Evolutionary conservation across 2,329 filamentous ascomycete species (phyloP).

Genomic region (Raffaelea ambrosiae): DNA sequence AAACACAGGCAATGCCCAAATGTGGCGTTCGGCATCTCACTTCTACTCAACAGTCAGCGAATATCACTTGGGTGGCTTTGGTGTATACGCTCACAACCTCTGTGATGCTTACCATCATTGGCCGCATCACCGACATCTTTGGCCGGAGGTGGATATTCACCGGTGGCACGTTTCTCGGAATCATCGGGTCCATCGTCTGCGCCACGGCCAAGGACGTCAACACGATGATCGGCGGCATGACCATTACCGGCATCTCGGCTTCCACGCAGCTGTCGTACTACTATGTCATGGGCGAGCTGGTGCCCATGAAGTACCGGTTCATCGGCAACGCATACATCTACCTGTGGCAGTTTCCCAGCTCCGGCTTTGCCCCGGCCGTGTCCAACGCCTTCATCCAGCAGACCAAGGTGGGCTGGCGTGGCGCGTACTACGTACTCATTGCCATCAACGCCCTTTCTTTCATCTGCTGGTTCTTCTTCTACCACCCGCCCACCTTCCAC

Average conservation of each 20-base stretch:
- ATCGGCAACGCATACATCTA: not conserved
- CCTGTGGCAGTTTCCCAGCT: conserved; percentile 13
- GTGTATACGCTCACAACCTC: conserved; percentile 20
- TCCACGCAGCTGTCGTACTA: conserved; percentile 27
- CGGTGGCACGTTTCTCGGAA: conserved; percentile 20
- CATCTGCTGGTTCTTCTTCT: conserved; percentile 18
- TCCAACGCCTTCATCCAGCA: conserved; percentile 22
- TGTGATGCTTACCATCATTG: conserved; percentile 18
- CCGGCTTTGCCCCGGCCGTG: conserved; percentile 2
- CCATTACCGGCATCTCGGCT: conserved; percentile 26
- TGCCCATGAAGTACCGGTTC: conserved; percentile 26
- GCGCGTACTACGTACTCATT: conserved; percentile 20
- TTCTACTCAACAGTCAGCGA: conserved; percentile 10
- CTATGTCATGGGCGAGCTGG: conserved; percentile 26
- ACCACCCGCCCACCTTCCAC: conserved; percentile 16
- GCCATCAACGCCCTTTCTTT: conserved; percentile 19
- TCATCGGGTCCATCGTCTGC: conserved; percentile 27
- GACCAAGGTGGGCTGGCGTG: conserved; percentile 20
- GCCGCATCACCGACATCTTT: conserved; percentile 19
- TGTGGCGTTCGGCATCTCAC: too few relatives aligned
- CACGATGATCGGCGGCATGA: conserved; percentile 26
- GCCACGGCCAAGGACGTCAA: conserved; percentile 25
- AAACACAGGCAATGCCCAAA: too few relatives aligned
- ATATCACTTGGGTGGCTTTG: conserved; percentile 20
- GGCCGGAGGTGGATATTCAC: conserved; percentile 20